phyloP scores from a whole-genome alignment of 2,329 filamentous ascomycete species.

The Talaromyces amestolkiae region DNA sequence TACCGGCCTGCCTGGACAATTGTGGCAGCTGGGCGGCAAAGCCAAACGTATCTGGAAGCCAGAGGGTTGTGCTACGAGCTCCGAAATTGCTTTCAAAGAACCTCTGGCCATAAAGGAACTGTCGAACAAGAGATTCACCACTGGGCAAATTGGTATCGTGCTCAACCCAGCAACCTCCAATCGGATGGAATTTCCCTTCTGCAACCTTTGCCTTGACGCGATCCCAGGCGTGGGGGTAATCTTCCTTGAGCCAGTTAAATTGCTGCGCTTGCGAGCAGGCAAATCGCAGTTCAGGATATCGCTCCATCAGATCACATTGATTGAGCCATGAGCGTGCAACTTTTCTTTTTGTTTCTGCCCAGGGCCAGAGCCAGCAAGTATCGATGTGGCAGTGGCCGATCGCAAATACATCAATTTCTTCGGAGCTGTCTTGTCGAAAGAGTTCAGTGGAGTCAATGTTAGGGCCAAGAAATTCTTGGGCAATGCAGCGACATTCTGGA shows the following conservation, averaged over 20 bases:
- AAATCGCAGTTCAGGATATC: slow-evolving; percentile 91
- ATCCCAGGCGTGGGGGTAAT: slow-evolving; percentile 85
- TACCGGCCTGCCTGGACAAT: slow-evolving; percentile 84
- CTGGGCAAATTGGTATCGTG: slow-evolving; percentile 98
- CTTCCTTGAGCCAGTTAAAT: slow-evolving; percentile 91
- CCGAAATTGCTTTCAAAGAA: slow-evolving; percentile 95
- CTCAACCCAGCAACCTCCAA: slow-evolving; percentile 97
- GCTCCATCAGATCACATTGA: slow-evolving; percentile 91
- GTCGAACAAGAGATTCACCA: slow-evolving; percentile 87
- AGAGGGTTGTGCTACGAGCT: slow-evolving; percentile 83
- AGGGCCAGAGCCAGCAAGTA: slow-evolving; percentile 98
- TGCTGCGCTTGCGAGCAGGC: slow-evolving; percentile 95
- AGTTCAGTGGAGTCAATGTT: slow-evolving; percentile 78
- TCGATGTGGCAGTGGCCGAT: slow-evolving; percentile 98
- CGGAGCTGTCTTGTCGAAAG: slow-evolving; percentile 59
- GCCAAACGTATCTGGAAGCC: slow-evolving; percentile 96
- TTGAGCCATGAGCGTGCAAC: slow-evolving; percentile 94
- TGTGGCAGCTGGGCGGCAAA: slow-evolving; percentile 95
- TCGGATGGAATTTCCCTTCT: slow-evolving; percentile 86
- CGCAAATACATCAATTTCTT: slow-evolving; percentile 72
- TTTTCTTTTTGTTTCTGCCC: slow-evolving; percentile 96
- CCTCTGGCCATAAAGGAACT: slow-evolving; percentile 92
- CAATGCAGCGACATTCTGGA: slow-evolving; percentile 75
- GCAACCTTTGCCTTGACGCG: slow-evolving; percentile 89
- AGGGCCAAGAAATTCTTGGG: slow-evolving; percentile 75